Conservation (phyloP, 2,329 filamentous ascomycete genomes). For the Xylaria sp. region DNA sequence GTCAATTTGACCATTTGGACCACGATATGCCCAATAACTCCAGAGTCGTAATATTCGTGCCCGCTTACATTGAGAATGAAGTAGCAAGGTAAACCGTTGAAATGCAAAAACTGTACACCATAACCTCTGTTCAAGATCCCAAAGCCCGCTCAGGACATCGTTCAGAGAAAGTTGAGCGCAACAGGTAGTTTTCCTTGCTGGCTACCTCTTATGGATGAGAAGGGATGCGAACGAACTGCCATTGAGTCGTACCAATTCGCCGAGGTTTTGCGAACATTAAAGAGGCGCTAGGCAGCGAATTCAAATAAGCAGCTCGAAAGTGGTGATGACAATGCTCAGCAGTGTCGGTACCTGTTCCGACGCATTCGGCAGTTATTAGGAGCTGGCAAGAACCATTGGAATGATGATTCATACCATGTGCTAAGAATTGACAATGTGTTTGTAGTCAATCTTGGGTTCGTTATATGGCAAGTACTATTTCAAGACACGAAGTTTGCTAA, state of each 20-base stretch:
- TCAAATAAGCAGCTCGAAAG: not conserved
- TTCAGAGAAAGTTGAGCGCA: not conserved
- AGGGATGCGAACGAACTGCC: not conserved
- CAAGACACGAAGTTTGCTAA: slow-evolving; percentile 12
- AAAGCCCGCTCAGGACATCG: not conserved
- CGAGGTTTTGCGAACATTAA: not conserved
- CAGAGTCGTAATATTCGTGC: slow-evolving; percentile 22
- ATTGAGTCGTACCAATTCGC: not conserved
- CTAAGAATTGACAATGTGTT: not conserved
- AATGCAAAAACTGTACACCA: not conserved
- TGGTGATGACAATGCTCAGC: not conserved
- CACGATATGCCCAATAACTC: slow-evolving; percentile 21
- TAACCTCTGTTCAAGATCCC: not conserved
- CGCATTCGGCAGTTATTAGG: not conserved
- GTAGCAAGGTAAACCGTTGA: not conserved
- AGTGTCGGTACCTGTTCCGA: not conserved
- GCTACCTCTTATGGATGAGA: not conserved
- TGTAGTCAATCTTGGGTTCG: not conserved
- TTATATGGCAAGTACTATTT: not conserved
- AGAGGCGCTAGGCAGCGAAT: not conserved
- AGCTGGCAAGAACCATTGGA: not conserved
- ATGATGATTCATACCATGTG: not conserved
- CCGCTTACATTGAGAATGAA: slow-evolving; percentile 1
- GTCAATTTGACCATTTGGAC: slow-evolving; percentile 14
- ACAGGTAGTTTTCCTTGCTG: not conserved